phyloP scores from a whole-genome alignment of 2,329 filamentous ascomycete species.

The Claviceps sp. region DNA sequence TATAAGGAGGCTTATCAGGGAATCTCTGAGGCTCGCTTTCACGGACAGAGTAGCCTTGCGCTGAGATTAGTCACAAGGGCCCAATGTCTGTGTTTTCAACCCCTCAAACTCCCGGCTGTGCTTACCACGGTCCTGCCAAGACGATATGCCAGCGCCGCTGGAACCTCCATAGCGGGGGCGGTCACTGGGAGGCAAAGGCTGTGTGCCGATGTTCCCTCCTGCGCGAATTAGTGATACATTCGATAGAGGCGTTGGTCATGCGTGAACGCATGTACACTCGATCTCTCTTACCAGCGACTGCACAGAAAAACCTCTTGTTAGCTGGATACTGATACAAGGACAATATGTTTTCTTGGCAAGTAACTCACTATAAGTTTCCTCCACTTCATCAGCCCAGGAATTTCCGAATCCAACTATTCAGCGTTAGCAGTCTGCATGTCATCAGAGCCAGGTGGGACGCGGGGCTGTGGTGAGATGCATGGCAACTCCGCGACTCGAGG shows the following conservation, averaged over 20 bases:
- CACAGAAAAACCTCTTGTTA: conserved; percentile 12
- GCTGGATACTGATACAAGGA: conserved; percentile 8
- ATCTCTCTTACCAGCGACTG: conserved; percentile 22
- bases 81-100: background rate
- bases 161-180: conserved; percentile 24
- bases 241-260: background rate
- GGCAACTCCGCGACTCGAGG: conserved; percentile 6
- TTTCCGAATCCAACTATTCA: conserved; percentile 34
- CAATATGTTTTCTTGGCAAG: conserved; percentile 3
- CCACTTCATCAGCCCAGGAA: conserved; percentile 98
- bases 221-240: background rate
- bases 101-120: conserved; percentile 1
- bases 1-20: conserved; percentile 85
- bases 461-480: conserved; percentile 9
- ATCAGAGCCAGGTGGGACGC: conserved; percentile 10
- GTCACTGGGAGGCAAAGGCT: conserved; percentile 39
- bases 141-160: conserved; percentile 17
- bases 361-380: conserved; percentile 66
- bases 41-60: conserved; percentile 44
- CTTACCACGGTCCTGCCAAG: conserved; percentile 33
- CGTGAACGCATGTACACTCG: background rate
- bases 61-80: conserved; percentile 9
- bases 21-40: conserved; percentile 62
- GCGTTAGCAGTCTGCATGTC: background rate
- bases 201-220: conserved; percentile 31